These are phyloP conservation scores for Cymbopogon citratus DNA, from an alignment of 176 grass and related monocot genomes.

Conservation along the genomic window DNA sequence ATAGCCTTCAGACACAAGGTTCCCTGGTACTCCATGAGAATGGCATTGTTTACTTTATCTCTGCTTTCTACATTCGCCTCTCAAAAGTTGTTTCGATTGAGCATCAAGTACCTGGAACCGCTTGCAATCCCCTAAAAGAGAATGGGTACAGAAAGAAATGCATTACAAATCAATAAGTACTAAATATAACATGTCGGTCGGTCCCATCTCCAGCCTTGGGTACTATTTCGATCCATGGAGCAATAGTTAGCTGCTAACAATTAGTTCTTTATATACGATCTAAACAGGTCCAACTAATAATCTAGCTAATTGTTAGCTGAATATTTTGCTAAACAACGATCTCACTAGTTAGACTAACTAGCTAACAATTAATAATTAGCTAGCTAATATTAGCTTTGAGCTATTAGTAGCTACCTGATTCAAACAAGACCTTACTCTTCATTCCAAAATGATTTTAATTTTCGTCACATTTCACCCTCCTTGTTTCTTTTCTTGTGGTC, in stretches of 20 bases:
- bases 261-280: no score
- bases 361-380: no score
- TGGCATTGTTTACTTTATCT: background rate
- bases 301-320: no score
- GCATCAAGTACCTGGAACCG: background rate
- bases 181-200: background rate
- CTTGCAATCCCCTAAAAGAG: background rate
- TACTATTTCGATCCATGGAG: no score
- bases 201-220: background rate
- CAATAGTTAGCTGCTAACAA: no score
- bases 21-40: background rate
- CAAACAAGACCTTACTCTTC: background rate
- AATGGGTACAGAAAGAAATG: background rate
- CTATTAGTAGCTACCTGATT: no score
- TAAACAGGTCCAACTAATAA: background rate
- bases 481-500: background rate
- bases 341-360: background rate
- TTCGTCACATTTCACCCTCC: background rate
- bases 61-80: background rate
- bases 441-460: background rate
- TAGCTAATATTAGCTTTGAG: no score
- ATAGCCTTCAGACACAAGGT: constrained; percentile 35
- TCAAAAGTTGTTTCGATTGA: background rate
- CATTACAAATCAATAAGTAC: background rate
- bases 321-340: background rate